Percentiles rank a stretch among this genome's conserved stretches.
Conservation (phyloP, 2,329 filamentous ascomycete species). For the Tolypocladium album region DNA sequence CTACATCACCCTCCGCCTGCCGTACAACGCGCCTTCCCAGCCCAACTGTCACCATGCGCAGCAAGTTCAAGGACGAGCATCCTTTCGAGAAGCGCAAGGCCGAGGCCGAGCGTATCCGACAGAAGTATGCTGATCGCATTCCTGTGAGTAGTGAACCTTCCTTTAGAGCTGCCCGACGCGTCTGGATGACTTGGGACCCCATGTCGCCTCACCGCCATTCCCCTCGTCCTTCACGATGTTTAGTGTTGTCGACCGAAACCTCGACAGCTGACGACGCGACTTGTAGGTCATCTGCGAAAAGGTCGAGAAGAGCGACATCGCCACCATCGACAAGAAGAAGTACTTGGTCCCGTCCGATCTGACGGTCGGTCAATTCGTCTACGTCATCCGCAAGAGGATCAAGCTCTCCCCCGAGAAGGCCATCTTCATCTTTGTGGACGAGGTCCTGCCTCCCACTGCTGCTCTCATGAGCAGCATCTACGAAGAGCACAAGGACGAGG, state of each 20-base stretch:
- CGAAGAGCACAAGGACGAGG: slow-evolving; percentile 91
- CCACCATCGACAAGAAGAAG: slow-evolving; percentile 99
- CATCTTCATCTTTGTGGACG: slow-evolving; percentile 99
- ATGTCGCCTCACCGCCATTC: not conserved
- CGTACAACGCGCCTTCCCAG: not conserved
- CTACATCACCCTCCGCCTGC: not conserved
- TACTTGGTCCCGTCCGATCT: slow-evolving; percentile 96
- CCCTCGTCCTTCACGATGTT: no score
- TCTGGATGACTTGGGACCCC: not conserved
- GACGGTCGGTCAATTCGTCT: slow-evolving; percentile 98
- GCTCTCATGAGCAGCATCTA: slow-evolving; percentile 99
- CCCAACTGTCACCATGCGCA: slow-evolving; percentile 63
- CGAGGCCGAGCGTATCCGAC: slow-evolving; percentile 96
- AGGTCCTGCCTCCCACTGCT: slow-evolving; percentile 90
- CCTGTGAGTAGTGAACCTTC: slow-evolving; percentile 55
- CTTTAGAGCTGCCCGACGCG: not conserved
- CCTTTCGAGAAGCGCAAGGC: slow-evolving; percentile 99
- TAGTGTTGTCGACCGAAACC: not conserved
- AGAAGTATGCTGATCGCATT: slow-evolving; percentile 98
- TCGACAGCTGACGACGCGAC: not conserved
- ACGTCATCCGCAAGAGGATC: slow-evolving; percentile 99
- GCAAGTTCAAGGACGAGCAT: slow-evolving; percentile 99
- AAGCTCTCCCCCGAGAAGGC: slow-evolving; percentile 99
- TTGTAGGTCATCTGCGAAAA: slow-evolving; percentile 95
- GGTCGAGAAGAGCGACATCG: slow-evolving; percentile 98